Evolutionary conservation across 2,329 filamentous ascomycete species (phyloP).

Genomic region (Monilinia fructicola): DNA sequence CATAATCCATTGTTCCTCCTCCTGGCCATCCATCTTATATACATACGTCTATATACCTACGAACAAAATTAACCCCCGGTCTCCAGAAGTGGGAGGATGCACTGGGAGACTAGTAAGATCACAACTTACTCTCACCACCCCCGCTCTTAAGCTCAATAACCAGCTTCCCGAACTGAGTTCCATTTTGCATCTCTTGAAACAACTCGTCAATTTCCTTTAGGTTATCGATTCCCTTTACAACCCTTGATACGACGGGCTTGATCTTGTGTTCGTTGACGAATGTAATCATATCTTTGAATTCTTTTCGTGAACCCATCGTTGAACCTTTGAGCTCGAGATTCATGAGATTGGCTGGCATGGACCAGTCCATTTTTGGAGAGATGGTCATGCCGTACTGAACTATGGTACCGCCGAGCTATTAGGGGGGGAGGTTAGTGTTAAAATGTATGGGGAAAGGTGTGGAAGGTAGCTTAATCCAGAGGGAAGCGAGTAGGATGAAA

Average conservation of each 20-base stretch:
- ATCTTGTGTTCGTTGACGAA: constrained; percentile 76
- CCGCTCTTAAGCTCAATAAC: constrained; percentile 65
- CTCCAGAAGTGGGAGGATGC: neutral
- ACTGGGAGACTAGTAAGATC: neutral
- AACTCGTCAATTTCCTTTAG: constrained; percentile 75
- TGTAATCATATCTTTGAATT: constrained; percentile 86
- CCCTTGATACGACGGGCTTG: constrained; percentile 72
- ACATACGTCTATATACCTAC: neutral
- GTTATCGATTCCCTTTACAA: constrained; percentile 71
- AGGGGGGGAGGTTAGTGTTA: constrained; percentile 1
- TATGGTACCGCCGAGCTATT: constrained; percentile 73
- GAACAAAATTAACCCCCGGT: neutral
- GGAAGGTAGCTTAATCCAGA: neutral
- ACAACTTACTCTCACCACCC: constrained; percentile 10
- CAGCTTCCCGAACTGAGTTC: constrained; percentile 87
- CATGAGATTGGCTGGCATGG: constrained; percentile 79
- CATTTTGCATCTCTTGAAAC: constrained; percentile 85
- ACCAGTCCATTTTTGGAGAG: constrained; percentile 79
- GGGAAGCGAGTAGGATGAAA: neutral
- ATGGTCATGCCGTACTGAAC: constrained; percentile 90
- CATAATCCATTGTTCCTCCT: neutral
- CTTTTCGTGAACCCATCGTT: constrained; percentile 87
- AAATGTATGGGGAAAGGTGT: too few species aligned
- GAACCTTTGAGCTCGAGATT: constrained; percentile 84
- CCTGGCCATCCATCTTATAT: neutral